Conservation (phyloP, 2,329 filamentous ascomycete genomes). For the Periglandula ipomoeae region DNA sequence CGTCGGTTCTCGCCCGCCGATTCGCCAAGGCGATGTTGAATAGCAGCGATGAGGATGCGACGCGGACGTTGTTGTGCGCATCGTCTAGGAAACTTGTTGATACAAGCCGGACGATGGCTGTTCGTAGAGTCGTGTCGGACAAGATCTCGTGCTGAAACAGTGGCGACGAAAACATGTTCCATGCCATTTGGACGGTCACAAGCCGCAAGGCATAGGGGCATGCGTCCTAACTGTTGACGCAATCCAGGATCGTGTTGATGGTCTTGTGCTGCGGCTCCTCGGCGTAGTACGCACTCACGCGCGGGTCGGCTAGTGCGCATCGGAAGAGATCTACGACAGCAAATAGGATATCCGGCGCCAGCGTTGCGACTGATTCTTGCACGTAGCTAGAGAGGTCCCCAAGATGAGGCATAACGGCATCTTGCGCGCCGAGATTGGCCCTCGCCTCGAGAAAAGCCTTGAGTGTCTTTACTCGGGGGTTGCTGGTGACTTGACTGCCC, state of each 20-base stretch:
- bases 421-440: constrained; percentile 46
- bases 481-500: constrained; percentile 44
- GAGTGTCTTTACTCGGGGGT: constrained; percentile 53
- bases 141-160: constrained; percentile 61
- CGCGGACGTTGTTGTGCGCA: constrained; percentile 62
- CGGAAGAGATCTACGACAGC: constrained; percentile 79
- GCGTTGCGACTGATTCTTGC: constrained; percentile 38
- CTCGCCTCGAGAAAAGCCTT: constrained; percentile 62
- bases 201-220: constrained; percentile 77
- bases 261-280: constrained; percentile 62
- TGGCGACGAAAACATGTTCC: constrained; percentile 73
- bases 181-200: constrained; percentile 72
- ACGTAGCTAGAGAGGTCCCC: constrained; percentile 54
- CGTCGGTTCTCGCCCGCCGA: constrained; percentile 52
- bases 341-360: constrained; percentile 63
- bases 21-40: constrained; percentile 73
- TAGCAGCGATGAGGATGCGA: constrained; percentile 72
- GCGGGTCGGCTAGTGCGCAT: constrained; percentile 64
- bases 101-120: constrained; percentile 57
- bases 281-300: constrained; percentile 73
- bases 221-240: constrained; percentile 44
- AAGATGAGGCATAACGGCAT: constrained; percentile 64
- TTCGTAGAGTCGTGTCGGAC: constrained; percentile 38
- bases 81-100: constrained; percentile 73
- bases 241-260: constrained; percentile 49